Percentiles rank a stretch among this genome's conserved stretches.
Evolutionary conservation across 371 early-diverging fungal species (phyloP).

Genomic region (Mortierella sp.): DNA sequence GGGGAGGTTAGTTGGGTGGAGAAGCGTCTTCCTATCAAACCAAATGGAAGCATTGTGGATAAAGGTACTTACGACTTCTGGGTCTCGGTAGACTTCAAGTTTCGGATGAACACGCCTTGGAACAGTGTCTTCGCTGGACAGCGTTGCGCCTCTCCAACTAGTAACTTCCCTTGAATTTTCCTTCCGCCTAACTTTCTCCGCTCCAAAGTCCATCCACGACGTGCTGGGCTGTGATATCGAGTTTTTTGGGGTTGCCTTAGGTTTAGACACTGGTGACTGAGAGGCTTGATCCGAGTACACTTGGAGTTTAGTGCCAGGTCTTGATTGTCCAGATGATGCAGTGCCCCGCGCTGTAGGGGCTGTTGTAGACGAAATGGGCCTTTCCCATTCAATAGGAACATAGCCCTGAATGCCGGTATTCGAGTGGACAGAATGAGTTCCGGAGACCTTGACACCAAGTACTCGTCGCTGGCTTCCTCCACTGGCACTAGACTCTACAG

Average conservation of each 20-base stretch:
- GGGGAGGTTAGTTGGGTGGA: neutral
- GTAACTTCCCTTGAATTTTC: slow-evolving; percentile 66
- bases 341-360: slow-evolving; percentile 2
- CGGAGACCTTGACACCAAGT: slow-evolving; percentile 30
- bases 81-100: slow-evolving; percentile 64
- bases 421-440: slow-evolving; percentile 26
- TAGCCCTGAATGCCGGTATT: slow-evolving; percentile 21
- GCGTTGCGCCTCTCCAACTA: slow-evolving; percentile 64
- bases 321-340: slow-evolving; percentile 13
- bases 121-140: slow-evolving; percentile 58
- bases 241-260: neutral
- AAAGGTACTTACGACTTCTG: slow-evolving; percentile 30
- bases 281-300: slow-evolving; percentile 32
- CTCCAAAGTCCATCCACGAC: slow-evolving; percentile 54
- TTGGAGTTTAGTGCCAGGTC: slow-evolving; percentile 25
- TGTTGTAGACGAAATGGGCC: neutral
- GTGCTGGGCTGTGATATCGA: slow-evolving; percentile 28
- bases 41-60: neutral
- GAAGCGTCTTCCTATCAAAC: neutral
- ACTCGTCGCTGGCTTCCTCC: slow-evolving; percentile 13
- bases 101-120: slow-evolving; percentile 33
- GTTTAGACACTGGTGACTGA: neutral
- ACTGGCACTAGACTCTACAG: neutral
- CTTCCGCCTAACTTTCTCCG: slow-evolving; percentile 50
- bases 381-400: slow-evolving; percentile 10